A percentile compares a stretch with the other conserved stretches of the same genome.
Conservation (phyloP, 306 rosid genomes). For the Betula pendula region DNA sequence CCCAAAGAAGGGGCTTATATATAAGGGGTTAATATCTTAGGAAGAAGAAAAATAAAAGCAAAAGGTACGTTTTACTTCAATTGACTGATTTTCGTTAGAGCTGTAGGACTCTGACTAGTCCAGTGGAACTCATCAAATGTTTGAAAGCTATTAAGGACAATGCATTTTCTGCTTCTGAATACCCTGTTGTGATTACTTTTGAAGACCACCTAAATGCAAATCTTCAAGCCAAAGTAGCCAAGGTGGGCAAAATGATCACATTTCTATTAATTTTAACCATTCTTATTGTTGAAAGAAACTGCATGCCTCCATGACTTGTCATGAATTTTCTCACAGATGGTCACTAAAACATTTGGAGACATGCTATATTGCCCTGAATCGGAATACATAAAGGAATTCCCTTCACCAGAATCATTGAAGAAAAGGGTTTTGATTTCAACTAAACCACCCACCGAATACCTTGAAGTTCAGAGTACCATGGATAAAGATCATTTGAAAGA, state of each 20-base stretch:
- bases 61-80: background rate
- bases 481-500: slow-evolving; percentile 19
- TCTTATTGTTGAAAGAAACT: slow-evolving; percentile 1
- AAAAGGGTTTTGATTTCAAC: slow-evolving; percentile 71
- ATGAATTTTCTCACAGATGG: slow-evolving; percentile 53
- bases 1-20: too few species aligned
- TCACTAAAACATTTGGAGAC: slow-evolving; percentile 45
- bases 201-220: slow-evolving; percentile 70
- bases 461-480: slow-evolving; percentile 20
- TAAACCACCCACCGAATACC: slow-evolving; percentile 73
- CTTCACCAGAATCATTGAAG: slow-evolving; percentile 65
- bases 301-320: background rate
- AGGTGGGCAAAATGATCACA: slow-evolving; percentile 37
- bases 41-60: too few species aligned
- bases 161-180: slow-evolving; percentile 66
- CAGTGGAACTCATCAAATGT: slow-evolving; percentile 69
- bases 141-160: slow-evolving; percentile 57
- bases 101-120: slow-evolving; percentile 65
- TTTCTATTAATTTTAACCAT: background rate
- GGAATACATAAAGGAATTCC: slow-evolving; percentile 37
- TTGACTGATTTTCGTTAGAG: slow-evolving; percentile 23
- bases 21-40: too few species aligned
- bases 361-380: slow-evolving; percentile 43
- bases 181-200: slow-evolving; percentile 83
- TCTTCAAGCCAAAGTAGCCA: slow-evolving; percentile 76